Base-by-base conservation (phyloP, 2,329 filamentous ascomycete genomes). In the Paecilomyces dactylethromorphus region DNA sequence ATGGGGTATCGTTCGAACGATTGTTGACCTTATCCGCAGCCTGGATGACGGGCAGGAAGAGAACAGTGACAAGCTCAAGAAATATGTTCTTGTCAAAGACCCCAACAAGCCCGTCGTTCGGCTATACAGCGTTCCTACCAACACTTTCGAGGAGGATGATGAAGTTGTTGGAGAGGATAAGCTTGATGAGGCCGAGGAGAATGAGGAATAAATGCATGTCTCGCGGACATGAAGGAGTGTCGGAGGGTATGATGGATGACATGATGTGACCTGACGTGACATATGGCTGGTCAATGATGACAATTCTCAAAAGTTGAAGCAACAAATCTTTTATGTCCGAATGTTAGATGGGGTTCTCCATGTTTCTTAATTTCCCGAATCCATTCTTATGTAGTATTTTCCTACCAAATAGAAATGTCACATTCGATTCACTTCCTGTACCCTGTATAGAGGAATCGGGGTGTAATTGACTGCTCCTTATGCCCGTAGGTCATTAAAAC, bases 1-100 rank as follows among this genome's bases (percentile, higher is more conserved):
- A 63, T 99, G 94, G 94, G 94, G 94, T 76, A 97, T 99, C 65
- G 94, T 99, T 60, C 91, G 94, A 66, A 99, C 94, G 55, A 97
- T 99, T 71, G 91, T 91, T 68, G 94, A 99, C 78, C 95, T 97
- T 56, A 76, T 79, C 59, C 70, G 71, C 57, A 66, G 71, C 29
- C 68, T 77, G 57, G 69, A 74, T 56, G 63, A 64, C 15, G 61
- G 70, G 64, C 72, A 74, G 31, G 71, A 74, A 32, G 71, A 76
- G 21, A 76, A 78, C 60, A 75, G 72, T 8, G 56, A 58, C 49
- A 72, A 73, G 62, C 66, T 75, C 39, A 78, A 75, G 70, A 81
- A 80, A 67, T 81, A 78, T 64, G 75, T 81, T 54, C 79, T 87
- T 26, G 82, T 87, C 70, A 87, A 88, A 87, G 94, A 99, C 77